Evolutionary conservation across 1,139 yeast genomes (phyloP), one percentile per base, ranked within the genome.

Genomic region (Saccharomyces hybrid): DNA sequence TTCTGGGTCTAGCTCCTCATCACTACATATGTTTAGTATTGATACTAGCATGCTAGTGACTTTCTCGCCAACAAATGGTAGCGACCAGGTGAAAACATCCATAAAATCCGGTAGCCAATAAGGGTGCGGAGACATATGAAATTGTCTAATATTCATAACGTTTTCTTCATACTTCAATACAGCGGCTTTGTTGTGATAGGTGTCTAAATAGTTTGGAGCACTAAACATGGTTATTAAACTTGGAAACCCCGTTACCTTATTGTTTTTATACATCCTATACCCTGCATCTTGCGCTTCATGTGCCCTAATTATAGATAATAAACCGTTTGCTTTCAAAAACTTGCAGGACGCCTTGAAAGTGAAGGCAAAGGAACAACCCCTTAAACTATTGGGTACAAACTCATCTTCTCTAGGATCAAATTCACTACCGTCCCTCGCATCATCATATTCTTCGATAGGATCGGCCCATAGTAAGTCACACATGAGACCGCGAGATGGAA

Each of bases 251-350:
- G 90, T 86, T 21, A 87, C 79, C 60, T 82, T 80, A 4, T 96
- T 88, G 62, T 88, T 80, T 62, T 86, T 85, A 72, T 91, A 91
- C 86, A 93, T 91, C 68, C 96, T 76, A 72, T 89, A 90, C 24
- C 98, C 98, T 19, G 93, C 91, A 71, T 91, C 96, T 70, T 91
- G 98, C 1, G 97, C 97, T 71, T 91, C 97, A 69, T 91, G 98
- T 1, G 97, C 98, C 57, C 98, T 78, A 53, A 91, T 88, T 44
- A 91, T 81, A 14, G 91, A 86, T 50, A 91, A 73, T 52, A 91
- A 74, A 27, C 88, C 86, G 49, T 89, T 91, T 57, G 83, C 76
- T 62, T 86, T 87, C 64, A 91, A 75, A 63, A 91, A 91, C 52
- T 80, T 80, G 63, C 95, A 86, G 2, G 87, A 82, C 0, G 97